phyloP scores from a whole-genome alignment of 768 basidiomycete genomes.

The Russula sp. region DNA sequence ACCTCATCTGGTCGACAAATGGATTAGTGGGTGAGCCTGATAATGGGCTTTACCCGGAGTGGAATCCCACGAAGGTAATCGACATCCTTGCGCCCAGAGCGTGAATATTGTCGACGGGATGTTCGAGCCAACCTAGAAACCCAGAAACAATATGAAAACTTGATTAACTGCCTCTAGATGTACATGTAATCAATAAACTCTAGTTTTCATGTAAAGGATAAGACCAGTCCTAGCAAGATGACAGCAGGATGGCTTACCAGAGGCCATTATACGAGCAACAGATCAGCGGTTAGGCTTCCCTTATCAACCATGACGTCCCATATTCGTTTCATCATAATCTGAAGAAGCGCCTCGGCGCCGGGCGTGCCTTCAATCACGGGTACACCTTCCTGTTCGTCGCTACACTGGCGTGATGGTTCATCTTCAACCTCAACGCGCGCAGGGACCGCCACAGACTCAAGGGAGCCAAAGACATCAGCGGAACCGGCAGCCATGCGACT shows the following conservation, averaged over 20 bases:
- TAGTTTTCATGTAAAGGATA: background rate
- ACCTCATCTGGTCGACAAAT: constrained; percentile 16
- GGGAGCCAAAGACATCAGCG: constrained; percentile 30
- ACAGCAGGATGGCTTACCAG: background rate
- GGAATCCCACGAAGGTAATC: constrained; percentile 31
- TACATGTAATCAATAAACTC: background rate
- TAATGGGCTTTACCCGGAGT: constrained; percentile 29
- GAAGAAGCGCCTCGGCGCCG: constrained; percentile 52
- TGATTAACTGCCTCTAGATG: background rate
- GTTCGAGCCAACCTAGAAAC: background rate
- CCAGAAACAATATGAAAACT: background rate
- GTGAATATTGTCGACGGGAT: background rate
- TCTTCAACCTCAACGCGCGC: constrained; percentile 52
- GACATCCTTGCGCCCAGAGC: constrained; percentile 12
- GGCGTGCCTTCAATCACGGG: constrained; percentile 56
- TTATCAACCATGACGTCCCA: constrained; percentile 44
- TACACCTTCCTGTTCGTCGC: constrained; percentile 33
- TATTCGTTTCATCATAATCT: constrained; percentile 50
- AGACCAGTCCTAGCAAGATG: background rate
- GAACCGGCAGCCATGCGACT: constrained; percentile 35
- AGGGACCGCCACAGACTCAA: constrained; percentile 54
- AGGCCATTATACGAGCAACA: constrained; percentile 4
- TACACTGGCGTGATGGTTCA: constrained; percentile 1
- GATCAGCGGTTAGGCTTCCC: constrained; percentile 4
- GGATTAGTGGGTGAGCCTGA: constrained; percentile 20